Evolutionary conservation across 768 basidiomycete genomes (phyloP).

Genomic region (Heimioporus sp.): DNA sequence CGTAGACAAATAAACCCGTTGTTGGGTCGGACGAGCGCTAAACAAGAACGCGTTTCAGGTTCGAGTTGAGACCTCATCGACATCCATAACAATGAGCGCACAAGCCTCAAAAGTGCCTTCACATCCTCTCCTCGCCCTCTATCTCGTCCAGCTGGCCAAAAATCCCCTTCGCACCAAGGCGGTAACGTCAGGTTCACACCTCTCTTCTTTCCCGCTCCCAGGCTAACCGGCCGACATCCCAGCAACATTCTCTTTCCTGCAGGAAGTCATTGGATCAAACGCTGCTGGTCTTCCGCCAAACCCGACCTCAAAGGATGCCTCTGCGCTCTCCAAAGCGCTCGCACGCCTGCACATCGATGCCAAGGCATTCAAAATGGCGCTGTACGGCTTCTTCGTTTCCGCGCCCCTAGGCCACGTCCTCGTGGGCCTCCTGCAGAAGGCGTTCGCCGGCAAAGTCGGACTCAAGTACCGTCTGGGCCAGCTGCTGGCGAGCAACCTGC

Average conservation of each 20-base stretch:
- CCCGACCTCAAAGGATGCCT: slow-evolving; percentile 50
- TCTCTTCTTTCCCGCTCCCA: not conserved
- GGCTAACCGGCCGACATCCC: not conserved
- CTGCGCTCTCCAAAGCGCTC: slow-evolving; percentile 49
- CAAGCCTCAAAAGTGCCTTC: slow-evolving; percentile 13
- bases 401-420: slow-evolving; percentile 80
- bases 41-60: not conserved
- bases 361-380: slow-evolving; percentile 79
- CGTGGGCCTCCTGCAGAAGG: slow-evolving; percentile 67
- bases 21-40: not conserved
- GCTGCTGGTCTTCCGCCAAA: slow-evolving; percentile 58
- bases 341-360: slow-evolving; percentile 58
- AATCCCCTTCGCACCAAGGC: slow-evolving; percentile 82
- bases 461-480: slow-evolving; percentile 63
- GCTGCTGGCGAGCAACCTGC: slow-evolving; percentile 71
- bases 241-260: slow-evolving; percentile 63
- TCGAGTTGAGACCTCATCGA: not conserved
- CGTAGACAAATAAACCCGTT: too few relatives aligned
- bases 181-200: slow-evolving; percentile 59
- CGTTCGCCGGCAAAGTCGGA: slow-evolving; percentile 72
- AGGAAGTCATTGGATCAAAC: slow-evolving; percentile 79
- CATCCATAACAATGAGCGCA: slow-evolving; percentile 36
- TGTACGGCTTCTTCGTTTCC: slow-evolving; percentile 81
- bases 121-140: slow-evolving; percentile 59
- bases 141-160: slow-evolving; percentile 62